Conservation (phyloP, 2,329 filamentous ascomycete genomes). For the Talaromyces sp. region DNA sequence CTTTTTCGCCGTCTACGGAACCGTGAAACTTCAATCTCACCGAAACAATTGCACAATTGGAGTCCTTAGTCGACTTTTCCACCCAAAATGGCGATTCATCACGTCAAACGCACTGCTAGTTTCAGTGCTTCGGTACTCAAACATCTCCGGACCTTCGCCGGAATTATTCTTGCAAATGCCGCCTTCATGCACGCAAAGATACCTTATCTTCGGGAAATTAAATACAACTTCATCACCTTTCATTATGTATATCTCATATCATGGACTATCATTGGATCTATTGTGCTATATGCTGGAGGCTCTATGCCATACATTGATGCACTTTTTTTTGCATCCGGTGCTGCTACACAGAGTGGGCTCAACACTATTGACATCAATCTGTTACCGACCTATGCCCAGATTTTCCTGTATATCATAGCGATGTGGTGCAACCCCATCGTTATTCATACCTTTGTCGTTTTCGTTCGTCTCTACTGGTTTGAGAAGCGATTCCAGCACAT, state of each 20-base stretch:
- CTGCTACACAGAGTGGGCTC: slow-evolving; percentile 87
- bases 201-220: slow-evolving; percentile 25
- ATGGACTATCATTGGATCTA: slow-evolving; percentile 69
- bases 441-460: slow-evolving; percentile 82
- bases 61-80: neutral
- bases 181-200: slow-evolving; percentile 12
- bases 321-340: slow-evolving; percentile 80
- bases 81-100: neutral
- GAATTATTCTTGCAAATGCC: slow-evolving; percentile 2
- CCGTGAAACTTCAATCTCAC: neutral
- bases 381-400: slow-evolving; percentile 70
- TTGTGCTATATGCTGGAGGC: slow-evolving; percentile 69
- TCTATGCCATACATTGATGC: slow-evolving; percentile 78
- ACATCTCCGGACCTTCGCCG: neutral
- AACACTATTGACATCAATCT: slow-evolving; percentile 71
- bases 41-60: neutral
- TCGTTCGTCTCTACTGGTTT: slow-evolving; percentile 95
- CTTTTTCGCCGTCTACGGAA: neutral
- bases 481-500: slow-evolving; percentile 91
- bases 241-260: slow-evolving; percentile 74
- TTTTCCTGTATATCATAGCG: slow-evolving; percentile 68
- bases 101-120: neutral
- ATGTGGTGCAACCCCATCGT: slow-evolving; percentile 80
- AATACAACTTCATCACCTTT: slow-evolving; percentile 48
- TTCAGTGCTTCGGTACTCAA: slow-evolving; percentile 4